Evolutionary conservation across 371 early-diverging fungal genomes (phyloP).

Genomic region (Mucor irregularis): DNA sequence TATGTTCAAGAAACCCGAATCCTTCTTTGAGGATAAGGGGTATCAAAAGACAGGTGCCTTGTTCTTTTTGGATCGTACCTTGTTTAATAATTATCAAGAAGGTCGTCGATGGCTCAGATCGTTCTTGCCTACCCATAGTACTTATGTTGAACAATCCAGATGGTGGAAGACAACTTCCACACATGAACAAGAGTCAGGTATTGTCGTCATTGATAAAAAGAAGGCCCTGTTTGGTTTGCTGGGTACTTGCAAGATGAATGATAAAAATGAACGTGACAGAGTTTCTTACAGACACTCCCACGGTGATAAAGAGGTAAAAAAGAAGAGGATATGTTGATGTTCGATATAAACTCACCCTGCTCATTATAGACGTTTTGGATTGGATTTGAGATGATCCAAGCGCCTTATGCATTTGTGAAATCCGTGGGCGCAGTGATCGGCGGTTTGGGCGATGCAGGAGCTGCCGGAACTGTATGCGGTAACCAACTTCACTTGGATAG

Average conservation of each 20-base stretch:
- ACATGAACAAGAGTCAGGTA: slow-evolving; percentile 69
- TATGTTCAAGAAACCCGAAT: slow-evolving; percentile 63
- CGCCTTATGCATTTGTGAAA: slow-evolving; percentile 56
- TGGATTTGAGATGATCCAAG: slow-evolving; percentile 61
- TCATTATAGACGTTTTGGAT: slow-evolving; percentile 58
- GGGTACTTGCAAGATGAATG: slow-evolving; percentile 62
- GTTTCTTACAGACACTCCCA: slow-evolving; percentile 48
- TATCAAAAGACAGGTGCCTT: slow-evolving; percentile 60
- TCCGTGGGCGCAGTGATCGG: slow-evolving; percentile 59
- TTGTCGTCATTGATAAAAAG: slow-evolving; percentile 61
- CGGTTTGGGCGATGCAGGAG: slow-evolving; percentile 48
- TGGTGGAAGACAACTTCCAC: slow-evolving; percentile 45
- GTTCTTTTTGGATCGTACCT: slow-evolving; percentile 67
- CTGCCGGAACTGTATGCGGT: slow-evolving; percentile 50
- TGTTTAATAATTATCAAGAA: slow-evolving; percentile 35
- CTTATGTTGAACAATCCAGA: slow-evolving; percentile 40
- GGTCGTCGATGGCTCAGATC: slow-evolving; percentile 49
- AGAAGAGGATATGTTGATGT: no score
- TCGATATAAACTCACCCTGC: no score
- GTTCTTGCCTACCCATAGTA: slow-evolving; percentile 48
- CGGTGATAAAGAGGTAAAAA: slow-evolving; percentile 62
- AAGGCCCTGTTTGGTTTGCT: slow-evolving; percentile 54
- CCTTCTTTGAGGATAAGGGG: slow-evolving; percentile 56
- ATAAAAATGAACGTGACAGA: slow-evolving; percentile 44
- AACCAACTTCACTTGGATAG: slow-evolving; percentile 50